These are phyloP conservation scores for Botrytis cinerea DNA, from an alignment of 2,329 filamentous ascomycete genomes.

Conservation along the genomic window DNA sequence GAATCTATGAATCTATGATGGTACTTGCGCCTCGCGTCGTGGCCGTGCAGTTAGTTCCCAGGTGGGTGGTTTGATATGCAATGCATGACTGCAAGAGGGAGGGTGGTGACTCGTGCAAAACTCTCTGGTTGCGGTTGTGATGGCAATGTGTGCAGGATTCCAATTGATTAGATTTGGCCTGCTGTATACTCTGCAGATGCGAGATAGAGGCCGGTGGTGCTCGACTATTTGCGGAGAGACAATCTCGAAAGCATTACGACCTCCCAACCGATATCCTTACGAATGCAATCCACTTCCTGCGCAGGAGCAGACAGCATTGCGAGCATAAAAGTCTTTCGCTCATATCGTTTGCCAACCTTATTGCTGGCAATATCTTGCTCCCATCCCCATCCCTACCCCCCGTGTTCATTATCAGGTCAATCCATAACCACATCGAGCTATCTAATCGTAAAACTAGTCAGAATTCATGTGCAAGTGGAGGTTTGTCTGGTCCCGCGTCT, in stretches of 20 bases:
- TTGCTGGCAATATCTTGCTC: background rate
- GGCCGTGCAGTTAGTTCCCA: background rate
- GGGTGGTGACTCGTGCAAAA: background rate
- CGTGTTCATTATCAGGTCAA: slow-evolving; percentile 13
- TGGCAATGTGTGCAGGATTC: background rate
- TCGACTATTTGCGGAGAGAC: background rate
- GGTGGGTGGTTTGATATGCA: background rate
- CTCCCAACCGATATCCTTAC: background rate
- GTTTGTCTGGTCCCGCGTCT: slow-evolving; percentile 11
- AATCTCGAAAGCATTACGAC: background rate
- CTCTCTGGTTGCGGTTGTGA: background rate
- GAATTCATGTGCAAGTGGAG: slow-evolving; percentile 12
- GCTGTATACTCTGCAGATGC: background rate
- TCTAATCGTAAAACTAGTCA: slow-evolving; percentile 3
- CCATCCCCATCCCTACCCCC: background rate
- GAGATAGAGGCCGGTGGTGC: background rate
- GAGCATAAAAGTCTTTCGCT: background rate
- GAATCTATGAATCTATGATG: background rate
- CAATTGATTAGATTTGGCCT: background rate
- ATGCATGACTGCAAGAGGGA: background rate
- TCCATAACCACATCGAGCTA: slow-evolving; percentile 5
- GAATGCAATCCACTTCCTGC: background rate
- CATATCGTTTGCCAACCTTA: slow-evolving; percentile 2
- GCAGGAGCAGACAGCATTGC: background rate
- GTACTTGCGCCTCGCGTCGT: background rate